Evolutionary conservation across 2,329 filamentous ascomycete genomes (phyloP).

Genomic region (Seiridium cupressi): DNA sequence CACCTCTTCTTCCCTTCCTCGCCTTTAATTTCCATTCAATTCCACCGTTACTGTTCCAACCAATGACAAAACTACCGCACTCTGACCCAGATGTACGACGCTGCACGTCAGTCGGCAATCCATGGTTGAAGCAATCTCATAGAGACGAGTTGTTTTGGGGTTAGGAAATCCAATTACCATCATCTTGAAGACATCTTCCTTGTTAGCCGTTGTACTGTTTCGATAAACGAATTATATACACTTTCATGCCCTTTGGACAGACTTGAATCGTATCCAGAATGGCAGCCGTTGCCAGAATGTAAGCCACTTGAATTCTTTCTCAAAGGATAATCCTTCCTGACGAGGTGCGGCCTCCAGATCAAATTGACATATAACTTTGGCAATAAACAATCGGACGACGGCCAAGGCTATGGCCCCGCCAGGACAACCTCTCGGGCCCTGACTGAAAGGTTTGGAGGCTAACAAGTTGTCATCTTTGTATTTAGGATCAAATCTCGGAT

Average conservation of each 20-base stretch:
- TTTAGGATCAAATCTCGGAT: slow-evolving; percentile 6
- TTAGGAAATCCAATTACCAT: too few relatives aligned
- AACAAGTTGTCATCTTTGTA: slow-evolving; percentile 8
- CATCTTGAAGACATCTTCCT: too few relatives aligned
- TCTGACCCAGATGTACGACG: too few relatives aligned
- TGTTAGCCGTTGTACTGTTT: too few relatives aligned
- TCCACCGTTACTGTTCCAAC: too few relatives aligned
- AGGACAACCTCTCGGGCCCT: slow-evolving; percentile 10
- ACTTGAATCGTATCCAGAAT: slow-evolving; percentile 9
- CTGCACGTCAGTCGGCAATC: too few relatives aligned
- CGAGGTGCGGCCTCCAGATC: slow-evolving; percentile 8
- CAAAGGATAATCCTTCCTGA: slow-evolving; percentile 5
- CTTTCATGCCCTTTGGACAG: not conserved
- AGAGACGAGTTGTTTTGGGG: too few relatives aligned
- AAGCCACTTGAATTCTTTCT: slow-evolving; percentile 12
- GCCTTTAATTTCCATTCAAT: too few relatives aligned
- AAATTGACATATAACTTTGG: slow-evolving; percentile 10
- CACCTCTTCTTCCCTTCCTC: too few relatives aligned
- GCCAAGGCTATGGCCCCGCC: slow-evolving; percentile 9
- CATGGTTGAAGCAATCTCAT: too few relatives aligned
- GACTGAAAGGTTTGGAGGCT: slow-evolving; percentile 13
- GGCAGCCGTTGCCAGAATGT: slow-evolving; percentile 10
- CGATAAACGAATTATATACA: not conserved
- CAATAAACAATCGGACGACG: slow-evolving; percentile 6
- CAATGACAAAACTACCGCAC: too few relatives aligned